These are phyloP conservation scores for Suillus paluster DNA, from an alignment of 768 basidiomycete genomes.

Conservation along the genomic window DNA sequence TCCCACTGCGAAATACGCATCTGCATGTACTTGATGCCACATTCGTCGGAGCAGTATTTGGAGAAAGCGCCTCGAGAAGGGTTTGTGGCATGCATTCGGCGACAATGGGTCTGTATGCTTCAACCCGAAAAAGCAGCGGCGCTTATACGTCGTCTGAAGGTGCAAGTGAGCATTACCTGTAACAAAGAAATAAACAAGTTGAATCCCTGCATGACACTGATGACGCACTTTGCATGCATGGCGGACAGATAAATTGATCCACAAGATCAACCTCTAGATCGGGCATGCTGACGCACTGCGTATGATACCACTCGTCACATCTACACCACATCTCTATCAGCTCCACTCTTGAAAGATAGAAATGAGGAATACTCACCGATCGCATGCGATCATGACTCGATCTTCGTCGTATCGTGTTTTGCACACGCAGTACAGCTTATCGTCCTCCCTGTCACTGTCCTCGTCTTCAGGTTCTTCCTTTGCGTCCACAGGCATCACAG, in stretches of 20 bases:
- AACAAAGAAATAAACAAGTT: constrained; percentile 5
- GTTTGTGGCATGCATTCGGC: constrained; percentile 74
- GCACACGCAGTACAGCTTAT: constrained; percentile 88
- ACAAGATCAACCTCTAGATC: constrained; percentile 86
- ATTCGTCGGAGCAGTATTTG: constrained; percentile 91
- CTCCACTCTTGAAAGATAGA: background rate
- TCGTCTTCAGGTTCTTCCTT: constrained; percentile 58
- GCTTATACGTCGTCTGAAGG: constrained; percentile 79
- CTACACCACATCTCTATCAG: constrained; percentile 41
- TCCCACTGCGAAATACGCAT: constrained; percentile 64
- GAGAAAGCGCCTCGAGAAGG: constrained; percentile 82
- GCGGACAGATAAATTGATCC: constrained; percentile 90
- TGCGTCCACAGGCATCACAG: constrained; percentile 59
- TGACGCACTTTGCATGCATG: constrained; percentile 73
- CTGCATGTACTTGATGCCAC: constrained; percentile 77
- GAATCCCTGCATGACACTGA: constrained; percentile 1
- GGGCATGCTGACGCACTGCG: constrained; percentile 79
- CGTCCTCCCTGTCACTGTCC: constrained; percentile 42
- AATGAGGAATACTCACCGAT: constrained; percentile 58
- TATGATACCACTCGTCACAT: constrained; percentile 96
- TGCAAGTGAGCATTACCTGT: constrained; percentile 63
- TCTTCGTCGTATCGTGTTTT: constrained; percentile 88
- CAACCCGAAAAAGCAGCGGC: constrained; percentile 73
- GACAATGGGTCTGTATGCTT: constrained; percentile 65
- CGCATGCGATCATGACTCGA: constrained; percentile 91